A percentile compares a stretch with the other conserved stretches of the same genome.
Evolutionary conservation across 2,329 filamentous ascomycete species (phyloP).

Genomic region (Fonsecaea pedrosoi): DNA sequence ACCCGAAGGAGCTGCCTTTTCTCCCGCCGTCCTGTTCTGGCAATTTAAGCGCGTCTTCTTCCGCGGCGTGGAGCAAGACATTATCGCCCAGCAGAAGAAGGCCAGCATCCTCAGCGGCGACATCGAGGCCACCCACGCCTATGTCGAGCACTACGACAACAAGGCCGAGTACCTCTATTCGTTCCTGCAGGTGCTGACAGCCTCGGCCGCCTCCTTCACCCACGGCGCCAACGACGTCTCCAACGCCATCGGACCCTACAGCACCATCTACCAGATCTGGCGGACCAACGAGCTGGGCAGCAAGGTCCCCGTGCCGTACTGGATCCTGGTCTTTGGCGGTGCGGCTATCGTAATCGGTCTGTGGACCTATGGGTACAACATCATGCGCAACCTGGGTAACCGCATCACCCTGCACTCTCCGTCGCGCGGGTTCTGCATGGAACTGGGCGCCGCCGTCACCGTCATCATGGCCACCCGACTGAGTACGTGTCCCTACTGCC

Average conservation of each 20-base stretch:
- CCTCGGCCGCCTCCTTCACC: conserved; percentile 57
- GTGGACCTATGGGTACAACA: conserved; percentile 80
- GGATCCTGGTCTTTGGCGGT: conserved; percentile 75
- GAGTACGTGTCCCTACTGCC: conserved; percentile 46
- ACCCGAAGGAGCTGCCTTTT: conserved; percentile 3
- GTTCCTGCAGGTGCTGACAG: conserved; percentile 61
- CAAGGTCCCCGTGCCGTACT: conserved; percentile 72
- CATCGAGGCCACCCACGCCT: conserved; percentile 49
- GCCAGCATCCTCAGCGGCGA: conserved; percentile 15
- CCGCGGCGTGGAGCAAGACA: conserved; percentile 21
- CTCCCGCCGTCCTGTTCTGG: conserved; percentile 20
- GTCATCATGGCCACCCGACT: conserved; percentile 77
- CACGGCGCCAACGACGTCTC: conserved; percentile 79
- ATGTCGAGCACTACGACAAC: conserved; percentile 70
- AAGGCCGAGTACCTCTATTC: conserved; percentile 69
- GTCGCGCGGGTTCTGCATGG: conserved; percentile 70
- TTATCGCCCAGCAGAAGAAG: conserved; percentile 17
- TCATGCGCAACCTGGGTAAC: conserved; percentile 86
- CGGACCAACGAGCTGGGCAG: conserved; percentile 65
- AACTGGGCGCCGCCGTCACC: conserved; percentile 78
- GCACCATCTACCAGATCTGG: conserved; percentile 72
- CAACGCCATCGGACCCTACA: conserved; percentile 73
- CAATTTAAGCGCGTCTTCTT: conserved; percentile 22
- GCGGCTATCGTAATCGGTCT: conserved; percentile 70
- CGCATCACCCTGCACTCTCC: conserved; percentile 74